Base-by-base conservation (phyloP, 73 alveolate species). In the Breviolum minutum region DNA sequence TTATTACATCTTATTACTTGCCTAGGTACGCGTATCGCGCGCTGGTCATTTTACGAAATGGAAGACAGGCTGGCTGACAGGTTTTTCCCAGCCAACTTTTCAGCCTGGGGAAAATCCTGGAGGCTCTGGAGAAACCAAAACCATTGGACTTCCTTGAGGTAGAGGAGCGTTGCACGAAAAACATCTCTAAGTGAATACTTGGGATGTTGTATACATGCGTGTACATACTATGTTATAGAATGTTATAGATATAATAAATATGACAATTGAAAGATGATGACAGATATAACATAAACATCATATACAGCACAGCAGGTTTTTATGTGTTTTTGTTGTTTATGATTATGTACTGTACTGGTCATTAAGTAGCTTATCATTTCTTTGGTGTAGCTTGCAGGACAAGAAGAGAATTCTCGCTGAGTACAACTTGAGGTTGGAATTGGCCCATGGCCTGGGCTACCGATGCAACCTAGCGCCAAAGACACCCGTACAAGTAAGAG, bases 11-110 rank as follows among this genome's bases (percentile, higher is more conserved):
- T 74, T 8, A 74, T 8, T 26, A 13, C 63, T 26, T 8, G 17
- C 84, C 48, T 26, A 92, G 98, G 98, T 92, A 92, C n/a, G 90
- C 98, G 13, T 92, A 92, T 32, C 98, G 98, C 6, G 98, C 91
- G n/a, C 29, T 92, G 91, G 84, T 92, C 27, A 66, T 92, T 11
- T 90, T 92, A 66, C 98, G 98, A 11, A 76, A 92, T 48, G 98
- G 91, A 40, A 92, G 48, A 48, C 98, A 92, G 98, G 98, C 48
- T 14, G 19, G 63, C 88, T 9, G 48, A 71, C 30, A 20, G 81
- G 26, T 73, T 29, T 73, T 73, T 73, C 8, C 81, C 82, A 73
- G 29, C 24, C 54, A 12, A 24, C 26, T 40, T 13, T 20, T 8
- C 30, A 73, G 82, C n/a, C 48, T 26, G 8, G 30, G 82, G 8